A percentile compares a stretch with the other conserved stretches of the same genome.
phyloP scores from a whole-genome alignment of 1,139 yeast species.

The Lodderomyces pseudojiufengensis region DNA sequence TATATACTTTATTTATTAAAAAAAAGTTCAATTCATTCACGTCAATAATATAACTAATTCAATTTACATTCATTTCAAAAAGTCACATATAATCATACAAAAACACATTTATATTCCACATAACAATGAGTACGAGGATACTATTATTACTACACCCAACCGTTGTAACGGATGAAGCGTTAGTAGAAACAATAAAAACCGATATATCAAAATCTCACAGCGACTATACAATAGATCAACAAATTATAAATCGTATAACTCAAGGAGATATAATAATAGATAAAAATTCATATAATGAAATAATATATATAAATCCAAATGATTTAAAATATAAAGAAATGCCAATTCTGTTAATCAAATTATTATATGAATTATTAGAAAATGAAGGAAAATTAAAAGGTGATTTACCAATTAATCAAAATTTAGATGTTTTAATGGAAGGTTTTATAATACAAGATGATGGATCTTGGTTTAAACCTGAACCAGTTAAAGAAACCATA shows the following conservation, averaged over 20 bases:
- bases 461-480: constrained; percentile 44
- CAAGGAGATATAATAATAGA: constrained; percentile 50
- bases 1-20: too few relatives aligned
- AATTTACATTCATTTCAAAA: too few relatives aligned
- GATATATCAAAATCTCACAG: constrained; percentile 16
- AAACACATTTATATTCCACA: background rate
- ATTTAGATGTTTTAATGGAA: constrained; percentile 56
- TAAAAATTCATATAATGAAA: constrained; percentile 40
- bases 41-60: too few relatives aligned
- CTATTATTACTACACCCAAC: constrained; percentile 66
- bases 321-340: constrained; percentile 30
- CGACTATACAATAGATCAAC: constrained; percentile 37
- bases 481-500: constrained; percentile 24
- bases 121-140: constrained; percentile 10
- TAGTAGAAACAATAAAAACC: constrained; percentile 39
- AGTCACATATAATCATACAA: too few relatives aligned
- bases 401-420: constrained; percentile 46
- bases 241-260: constrained; percentile 68
- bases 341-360: constrained; percentile 41
- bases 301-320: constrained; percentile 61
- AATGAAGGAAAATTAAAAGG: constrained; percentile 54
- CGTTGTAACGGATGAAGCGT: constrained; percentile 56
- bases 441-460: constrained; percentile 52
- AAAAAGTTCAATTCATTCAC: too few relatives aligned
- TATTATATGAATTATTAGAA: constrained; percentile 38